Evolutionary conservation across 768 basidiomycete genomes (phyloP), one percentile per base, ranked within the genome.

Genomic region (Mrakia gelida): DNA sequence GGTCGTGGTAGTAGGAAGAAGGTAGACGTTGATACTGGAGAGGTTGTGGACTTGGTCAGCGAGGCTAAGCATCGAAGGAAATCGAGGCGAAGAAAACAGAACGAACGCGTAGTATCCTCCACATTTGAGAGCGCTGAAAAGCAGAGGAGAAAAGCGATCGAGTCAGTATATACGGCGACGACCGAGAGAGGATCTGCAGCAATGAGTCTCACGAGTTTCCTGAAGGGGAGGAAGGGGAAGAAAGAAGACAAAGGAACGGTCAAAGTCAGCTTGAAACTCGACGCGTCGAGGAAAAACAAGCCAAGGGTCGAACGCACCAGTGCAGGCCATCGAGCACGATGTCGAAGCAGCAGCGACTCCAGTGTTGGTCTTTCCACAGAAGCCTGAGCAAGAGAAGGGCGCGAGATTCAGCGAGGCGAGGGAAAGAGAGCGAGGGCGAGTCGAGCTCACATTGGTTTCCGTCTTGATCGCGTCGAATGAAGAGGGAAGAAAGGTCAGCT

Each of bases 361-460:
- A n/a, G 49, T 45, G 49, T 75, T 59, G 67, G 73, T 41, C n/a
- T 75, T 79, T 30, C 71, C 78, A 68, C 78, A 79, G 73, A 43
- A 71, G 78, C 78, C 75, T 43, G 68, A 56, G 23, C 5, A 5
- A 9, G 3, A 43, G 32, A 38, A 56, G 30, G n/a, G n/a, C 2
- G 7, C 18, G 73, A 32, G 13, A 49, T 10, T 38, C 13, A 26
- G 28, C 5, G 28, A 52, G 13, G 10, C 9, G 21, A 54, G 10
- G 6, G 18, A 26, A 1, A 38, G 23, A 16, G 34, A 8, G 32
- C 18, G 26, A 70, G 32, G 3, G 32, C 7, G 63, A 65, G 11
- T 28, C 21, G 21, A 41, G 7, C 67, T 41, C 38, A 70, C 67
- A 34, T 70, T 34, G 34, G 11, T 45, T 43, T 59, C 59, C 59